These are phyloP conservation scores for Dipteronia sinensis DNA, from an alignment of 345 rosid genomes.

Conservation along the genomic window DNA sequence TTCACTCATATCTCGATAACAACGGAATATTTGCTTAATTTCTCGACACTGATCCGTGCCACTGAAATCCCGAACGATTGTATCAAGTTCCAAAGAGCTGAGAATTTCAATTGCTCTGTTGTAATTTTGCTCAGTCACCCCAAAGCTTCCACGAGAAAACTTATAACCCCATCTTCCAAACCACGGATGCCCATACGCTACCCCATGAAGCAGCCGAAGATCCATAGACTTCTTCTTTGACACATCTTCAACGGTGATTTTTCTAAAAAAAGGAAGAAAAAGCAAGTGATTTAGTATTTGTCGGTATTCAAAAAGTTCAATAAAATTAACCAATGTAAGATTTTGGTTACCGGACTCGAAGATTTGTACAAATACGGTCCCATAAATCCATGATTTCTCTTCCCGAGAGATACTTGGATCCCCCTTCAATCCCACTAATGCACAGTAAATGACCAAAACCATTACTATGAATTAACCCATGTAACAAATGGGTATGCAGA, in stretches of 20 bases:
- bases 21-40: conserved; percentile 47
- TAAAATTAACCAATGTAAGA: neutral
- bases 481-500: conserved; percentile 66
- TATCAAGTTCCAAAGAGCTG: conserved; percentile 57
- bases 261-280: conserved; percentile 35
- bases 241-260: conserved; percentile 67
- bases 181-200: conserved; percentile 89
- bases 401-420: conserved; percentile 64
- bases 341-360: conserved; percentile 56
- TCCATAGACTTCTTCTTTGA: conserved; percentile 75
- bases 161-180: conserved; percentile 90
- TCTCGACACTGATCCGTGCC: conserved; percentile 29
- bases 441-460: conserved; percentile 86
- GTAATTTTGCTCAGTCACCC: conserved; percentile 63
- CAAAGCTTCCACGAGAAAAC: conserved; percentile 75
- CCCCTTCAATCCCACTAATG: conserved; percentile 82
- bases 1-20: conserved; percentile 66
- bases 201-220: conserved; percentile 74
- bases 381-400: conserved; percentile 82
- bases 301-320: neutral
- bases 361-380: conserved; percentile 68
- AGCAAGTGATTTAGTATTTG: neutral
- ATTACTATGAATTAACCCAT: conserved; percentile 81
- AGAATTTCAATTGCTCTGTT: conserved; percentile 64
- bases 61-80: conserved; percentile 46